Conservation (phyloP, 2,329 filamentous ascomycete genomes). For the Colletotrichum cordylinicola region DNA sequence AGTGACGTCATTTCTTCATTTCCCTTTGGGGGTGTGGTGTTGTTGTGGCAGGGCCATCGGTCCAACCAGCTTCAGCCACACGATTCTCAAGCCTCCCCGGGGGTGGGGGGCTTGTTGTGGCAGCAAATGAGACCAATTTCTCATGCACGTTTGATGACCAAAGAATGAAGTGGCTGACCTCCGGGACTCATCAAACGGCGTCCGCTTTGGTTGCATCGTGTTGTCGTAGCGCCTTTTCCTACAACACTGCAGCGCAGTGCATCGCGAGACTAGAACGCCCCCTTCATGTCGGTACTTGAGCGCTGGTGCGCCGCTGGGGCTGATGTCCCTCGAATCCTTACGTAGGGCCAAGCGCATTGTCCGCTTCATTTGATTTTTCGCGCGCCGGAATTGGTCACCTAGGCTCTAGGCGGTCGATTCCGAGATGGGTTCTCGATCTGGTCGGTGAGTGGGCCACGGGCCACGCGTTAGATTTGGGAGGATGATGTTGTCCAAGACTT, state of each 20-base stretch:
- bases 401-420: not conserved
- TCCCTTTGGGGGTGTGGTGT: not conserved
- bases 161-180: not conserved
- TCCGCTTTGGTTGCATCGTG: not conserved
- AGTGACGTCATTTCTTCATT: constrained; percentile 10
- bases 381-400: not conserved
- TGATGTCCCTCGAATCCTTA: not conserved
- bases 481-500: constrained; percentile 13
- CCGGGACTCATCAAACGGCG: not conserved
- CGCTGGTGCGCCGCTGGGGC: not conserved
- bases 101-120: not conserved
- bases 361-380: not conserved
- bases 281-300: not conserved
- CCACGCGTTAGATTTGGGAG: not conserved
- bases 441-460: not conserved
- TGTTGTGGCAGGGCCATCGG: not conserved
- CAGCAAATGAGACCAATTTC: not conserved
- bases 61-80: constrained; percentile 21
- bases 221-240: not conserved
- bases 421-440: not conserved
- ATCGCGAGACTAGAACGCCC: not conserved
- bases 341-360: not conserved
- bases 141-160: not conserved
- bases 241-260: not conserved
- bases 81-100: not conserved